Conservation (phyloP, 371 early-diverging fungal genomes). For the Coemansia linderi region DNA sequence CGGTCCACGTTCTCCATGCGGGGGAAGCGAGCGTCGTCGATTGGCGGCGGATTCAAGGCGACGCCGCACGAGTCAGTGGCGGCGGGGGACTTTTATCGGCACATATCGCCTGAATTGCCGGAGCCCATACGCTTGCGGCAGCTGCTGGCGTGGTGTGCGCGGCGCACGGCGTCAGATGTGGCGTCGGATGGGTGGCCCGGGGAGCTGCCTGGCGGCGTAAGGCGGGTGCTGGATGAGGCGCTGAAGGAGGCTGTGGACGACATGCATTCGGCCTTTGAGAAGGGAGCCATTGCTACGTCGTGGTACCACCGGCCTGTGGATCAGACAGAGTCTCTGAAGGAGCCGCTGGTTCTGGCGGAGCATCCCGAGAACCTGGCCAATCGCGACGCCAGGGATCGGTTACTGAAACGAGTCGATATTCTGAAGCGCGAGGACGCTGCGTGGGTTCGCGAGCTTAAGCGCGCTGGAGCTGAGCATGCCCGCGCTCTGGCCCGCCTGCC, state of each 20-base stretch:
- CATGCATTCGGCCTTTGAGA: constrained; percentile 55
- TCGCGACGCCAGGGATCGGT: constrained; percentile 19
- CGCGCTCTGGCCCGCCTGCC: constrained; percentile 36
- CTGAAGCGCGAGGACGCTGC: constrained; percentile 32
- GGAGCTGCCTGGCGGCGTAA: constrained; percentile 26
- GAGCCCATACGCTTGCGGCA: constrained; percentile 72
- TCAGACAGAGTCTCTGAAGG: not conserved
- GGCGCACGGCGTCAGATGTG: constrained; percentile 8
- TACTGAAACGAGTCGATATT: constrained; percentile 25
- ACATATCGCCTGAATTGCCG: constrained; percentile 67
- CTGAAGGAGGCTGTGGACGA: constrained; percentile 39
- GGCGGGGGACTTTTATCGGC: constrained; percentile 62
- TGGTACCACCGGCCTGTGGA: constrained; percentile 55
- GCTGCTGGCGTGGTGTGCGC: constrained; percentile 66
- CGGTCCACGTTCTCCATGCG: constrained; percentile 70
- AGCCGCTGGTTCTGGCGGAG: constrained; percentile 42
- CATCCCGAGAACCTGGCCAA: constrained; percentile 64
- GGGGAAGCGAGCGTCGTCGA: constrained; percentile 67
- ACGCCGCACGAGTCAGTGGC: constrained; percentile 64
- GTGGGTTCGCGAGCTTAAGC: constrained; percentile 43
- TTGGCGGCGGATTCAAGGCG: constrained; percentile 62
- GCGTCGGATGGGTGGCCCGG: constrained; percentile 14
- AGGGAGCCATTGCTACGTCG: constrained; percentile 50
- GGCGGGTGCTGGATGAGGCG: constrained; percentile 38
- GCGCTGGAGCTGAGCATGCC: constrained; percentile 37